Evolutionary conservation across 2,329 filamentous ascomycete species (phyloP).

Genomic region (Endocalyx cinctus): DNA sequence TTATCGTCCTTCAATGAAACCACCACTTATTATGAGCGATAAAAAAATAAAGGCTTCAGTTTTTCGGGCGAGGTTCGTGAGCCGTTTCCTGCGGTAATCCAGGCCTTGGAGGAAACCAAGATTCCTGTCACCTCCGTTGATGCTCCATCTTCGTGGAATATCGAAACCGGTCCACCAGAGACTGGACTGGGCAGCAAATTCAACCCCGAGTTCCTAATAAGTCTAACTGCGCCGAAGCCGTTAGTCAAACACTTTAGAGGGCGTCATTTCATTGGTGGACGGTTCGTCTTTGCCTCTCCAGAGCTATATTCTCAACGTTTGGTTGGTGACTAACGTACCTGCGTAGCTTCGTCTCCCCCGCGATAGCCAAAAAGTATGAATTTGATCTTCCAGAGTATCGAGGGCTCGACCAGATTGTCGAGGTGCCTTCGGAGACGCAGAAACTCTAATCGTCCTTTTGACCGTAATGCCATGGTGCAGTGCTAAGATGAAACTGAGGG

Average conservation of each 20-base stretch:
- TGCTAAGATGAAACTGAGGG: too few relatives aligned
- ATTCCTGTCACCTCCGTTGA: slow-evolving; percentile 85
- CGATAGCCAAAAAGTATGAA: slow-evolving; percentile 78
- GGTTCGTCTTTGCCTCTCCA: slow-evolving; percentile 43
- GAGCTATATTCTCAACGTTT: slow-evolving; percentile 1
- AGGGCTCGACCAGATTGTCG: slow-evolving; percentile 84
- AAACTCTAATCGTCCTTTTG: slow-evolving; percentile 44
- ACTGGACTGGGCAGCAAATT: slow-evolving; percentile 76
- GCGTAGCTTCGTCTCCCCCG: slow-evolving; percentile 70
- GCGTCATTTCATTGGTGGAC: slow-evolving; percentile 85
- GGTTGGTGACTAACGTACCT: slow-evolving; percentile 18
- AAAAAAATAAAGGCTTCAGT: slow-evolving; percentile 81
- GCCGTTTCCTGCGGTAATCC: slow-evolving; percentile 80
- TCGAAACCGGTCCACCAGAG: slow-evolving; percentile 76
- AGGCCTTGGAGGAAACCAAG: slow-evolving; percentile 65
- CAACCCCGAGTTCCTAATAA: slow-evolving; percentile 75
- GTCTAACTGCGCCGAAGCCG: slow-evolving; percentile 90
- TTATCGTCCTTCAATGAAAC: slow-evolving; percentile 7
- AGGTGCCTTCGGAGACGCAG: slow-evolving; percentile 52
- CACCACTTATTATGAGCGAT: too few relatives aligned
- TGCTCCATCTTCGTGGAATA: slow-evolving; percentile 91
- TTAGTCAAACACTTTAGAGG: slow-evolving; percentile 79
- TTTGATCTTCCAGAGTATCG: slow-evolving; percentile 79
- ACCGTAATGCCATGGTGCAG: too few relatives aligned
- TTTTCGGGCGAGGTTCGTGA: slow-evolving; percentile 91